These are phyloP conservation scores for Astrephomene gubernaculifera DNA, from an alignment of 139 green algal species.

Conservation along the genomic window DNA sequence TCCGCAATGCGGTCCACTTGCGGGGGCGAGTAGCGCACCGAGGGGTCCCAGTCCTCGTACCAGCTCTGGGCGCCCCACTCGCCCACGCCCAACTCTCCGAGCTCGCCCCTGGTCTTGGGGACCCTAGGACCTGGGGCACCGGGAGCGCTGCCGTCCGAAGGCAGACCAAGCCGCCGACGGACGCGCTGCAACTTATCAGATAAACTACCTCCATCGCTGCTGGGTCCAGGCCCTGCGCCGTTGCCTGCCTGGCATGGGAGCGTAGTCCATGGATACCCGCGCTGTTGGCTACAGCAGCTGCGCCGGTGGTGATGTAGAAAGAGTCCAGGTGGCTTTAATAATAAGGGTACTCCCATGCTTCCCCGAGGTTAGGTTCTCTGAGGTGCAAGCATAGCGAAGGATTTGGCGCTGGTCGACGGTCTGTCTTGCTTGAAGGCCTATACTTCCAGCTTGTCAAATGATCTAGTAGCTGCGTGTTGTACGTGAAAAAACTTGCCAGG, in stretches of 20 bases:
- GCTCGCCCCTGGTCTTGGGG: neutral
- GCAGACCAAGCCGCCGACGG: conserved; percentile 30
- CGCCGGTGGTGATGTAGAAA: no score
- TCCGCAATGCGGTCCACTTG: conserved; percentile 55
- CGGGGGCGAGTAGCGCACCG: conserved; percentile 47
- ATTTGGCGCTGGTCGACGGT: no score
- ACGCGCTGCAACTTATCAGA: conserved; percentile 21
- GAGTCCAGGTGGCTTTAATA: no score
- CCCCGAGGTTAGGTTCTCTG: no score
- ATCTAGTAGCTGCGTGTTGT: no score
- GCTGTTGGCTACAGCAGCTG: no score
- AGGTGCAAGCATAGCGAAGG: no score
- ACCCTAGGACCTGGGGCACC: neutral
- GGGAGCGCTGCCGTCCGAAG: neutral
- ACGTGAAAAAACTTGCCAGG: no score
- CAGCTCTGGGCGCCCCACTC: conserved; percentile 43
- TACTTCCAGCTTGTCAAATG: no score
- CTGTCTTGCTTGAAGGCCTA: no score
- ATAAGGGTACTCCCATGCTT: no score
- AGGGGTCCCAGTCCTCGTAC: conserved; percentile 70
- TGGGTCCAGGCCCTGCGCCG: neutral
- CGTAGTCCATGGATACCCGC: no score
- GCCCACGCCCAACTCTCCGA: neutral
- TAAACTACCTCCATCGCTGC: neutral
- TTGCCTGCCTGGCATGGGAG: neutral